These are phyloP conservation scores for Tylopilus rubrobrunneus DNA, from an alignment of 768 basidiomycete genomes.

Conservation along the genomic window DNA sequence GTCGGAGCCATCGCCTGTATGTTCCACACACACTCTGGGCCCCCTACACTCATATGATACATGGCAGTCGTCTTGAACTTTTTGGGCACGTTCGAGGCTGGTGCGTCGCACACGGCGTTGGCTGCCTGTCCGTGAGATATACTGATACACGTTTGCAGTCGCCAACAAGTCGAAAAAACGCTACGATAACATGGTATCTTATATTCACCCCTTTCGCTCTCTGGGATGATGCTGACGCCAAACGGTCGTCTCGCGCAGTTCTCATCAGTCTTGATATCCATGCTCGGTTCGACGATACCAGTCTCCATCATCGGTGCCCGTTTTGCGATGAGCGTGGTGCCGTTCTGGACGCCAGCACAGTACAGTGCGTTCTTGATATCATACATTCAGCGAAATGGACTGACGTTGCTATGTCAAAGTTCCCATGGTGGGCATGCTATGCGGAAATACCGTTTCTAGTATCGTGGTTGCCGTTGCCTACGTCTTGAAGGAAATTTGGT, in stretches of 20 bases:
- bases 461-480: constrained; percentile 68
- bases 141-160: constrained; percentile 38
- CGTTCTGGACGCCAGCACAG: constrained; percentile 83
- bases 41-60: not conserved
- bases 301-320: constrained; percentile 72
- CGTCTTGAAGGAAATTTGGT: constrained; percentile 77
- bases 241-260: constrained; percentile 38
- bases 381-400: not conserved
- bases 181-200: constrained; percentile 65
- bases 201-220: not conserved
- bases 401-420: constrained; percentile 39
- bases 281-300: constrained; percentile 76
- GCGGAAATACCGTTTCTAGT: constrained; percentile 73
- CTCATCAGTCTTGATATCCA: constrained; percentile 56
- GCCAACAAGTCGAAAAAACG: constrained; percentile 76
- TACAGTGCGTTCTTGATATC: constrained; percentile 49
- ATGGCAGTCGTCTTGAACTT: constrained; percentile 62
- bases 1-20: constrained; percentile 70
- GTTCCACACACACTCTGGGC: constrained; percentile 24
- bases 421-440: constrained; percentile 83
- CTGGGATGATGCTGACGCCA: constrained; percentile 4
- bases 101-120: constrained; percentile 34
- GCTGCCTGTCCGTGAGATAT: not conserved
- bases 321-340: constrained; percentile 70
- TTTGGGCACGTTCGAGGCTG: constrained; percentile 74